Evolutionary conservation across 495 filamentous ascomycete species (phyloP), one percentile per base, ranked within the genome.

Genomic region (Xylaria longipes): DNA sequence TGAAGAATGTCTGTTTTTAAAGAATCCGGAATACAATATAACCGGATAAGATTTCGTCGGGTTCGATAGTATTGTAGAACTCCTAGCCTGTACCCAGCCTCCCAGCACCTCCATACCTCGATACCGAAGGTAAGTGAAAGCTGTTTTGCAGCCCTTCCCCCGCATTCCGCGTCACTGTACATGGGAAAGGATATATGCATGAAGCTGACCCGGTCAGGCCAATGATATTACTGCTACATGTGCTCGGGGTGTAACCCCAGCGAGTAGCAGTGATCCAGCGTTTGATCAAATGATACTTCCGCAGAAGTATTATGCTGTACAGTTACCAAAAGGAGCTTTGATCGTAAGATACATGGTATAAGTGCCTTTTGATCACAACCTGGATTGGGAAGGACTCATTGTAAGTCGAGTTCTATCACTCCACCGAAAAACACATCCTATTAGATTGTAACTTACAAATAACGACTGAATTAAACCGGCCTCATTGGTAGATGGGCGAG

Each of bases 211-310:
- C 4, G 35, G n/a, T 4, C 11, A 52, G 25, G 31, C 63, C 63
- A 66, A 66, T 67, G n/a, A 56, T 25, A 63, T 41, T 35, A 43
- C 48, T 54, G 48, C 31, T 37, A 17, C 43, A 22, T 48, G 27
- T 48, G 62, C 25, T 41, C 35, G 11, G 65, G n/a, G 48, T 67
- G 48, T 31, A 48, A 56, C 48, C 48, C 65, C 7, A 37, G 15
- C 20, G 27, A 35, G 29, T 8, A 20, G 63, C 12, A 56, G 65
- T 56, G 22, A 43, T 56, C 65, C 48, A 17, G 35, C 8, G 35
- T 69, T 69, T 69, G 67, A 69, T 69, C 67, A 57, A 69, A 69
- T 61, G 67, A 27, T 69, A 69, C 54, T 62, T 62, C 14, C 22
- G 2, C 3, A n/a, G 20, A 60, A 33, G 48, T 45, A 61, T 6